These are phyloP conservation scores for Rhodomyrtus psidioides DNA, from an alignment of 441 rosid genomes.

Conservation along the genomic window DNA sequence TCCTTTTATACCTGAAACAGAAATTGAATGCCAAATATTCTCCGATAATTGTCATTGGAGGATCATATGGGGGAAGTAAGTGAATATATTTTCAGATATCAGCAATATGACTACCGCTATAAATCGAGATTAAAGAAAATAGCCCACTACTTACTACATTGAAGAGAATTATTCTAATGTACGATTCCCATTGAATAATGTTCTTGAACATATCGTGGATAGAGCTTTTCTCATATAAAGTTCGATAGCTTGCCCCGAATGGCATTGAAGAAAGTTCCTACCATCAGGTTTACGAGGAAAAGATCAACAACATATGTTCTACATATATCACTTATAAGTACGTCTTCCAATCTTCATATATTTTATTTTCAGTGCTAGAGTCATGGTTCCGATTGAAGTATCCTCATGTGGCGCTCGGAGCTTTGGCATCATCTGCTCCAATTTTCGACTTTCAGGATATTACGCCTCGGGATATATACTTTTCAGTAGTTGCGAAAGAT, in stretches of 20 bases:
- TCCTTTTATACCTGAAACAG: too few relatives aligned
- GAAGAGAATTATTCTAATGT: neutral
- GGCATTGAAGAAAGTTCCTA: neutral
- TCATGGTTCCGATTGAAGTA: conserved; percentile 55
- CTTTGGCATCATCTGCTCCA: conserved; percentile 63
- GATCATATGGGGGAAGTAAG: conserved; percentile 84
- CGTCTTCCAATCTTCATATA: neutral
- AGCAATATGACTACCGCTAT: neutral
- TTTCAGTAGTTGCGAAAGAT: conserved; percentile 30
- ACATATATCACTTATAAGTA: neutral
- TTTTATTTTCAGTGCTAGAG: conserved; percentile 32
- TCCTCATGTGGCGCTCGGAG: conserved; percentile 54
- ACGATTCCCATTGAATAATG: neutral
- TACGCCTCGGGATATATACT: conserved; percentile 30
- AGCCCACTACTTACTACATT: neutral
- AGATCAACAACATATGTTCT: neutral
- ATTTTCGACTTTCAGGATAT: conserved; percentile 41
- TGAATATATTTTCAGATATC: neutral
- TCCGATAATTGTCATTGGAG: conserved; percentile 65
- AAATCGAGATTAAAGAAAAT: too few relatives aligned
- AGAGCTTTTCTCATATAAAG: neutral
- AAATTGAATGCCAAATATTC: neutral
- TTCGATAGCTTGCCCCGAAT: neutral
- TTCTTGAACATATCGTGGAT: neutral
- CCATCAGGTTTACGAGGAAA: neutral